Conservation (phyloP, 164 flowering plant genomes). For the Macadamia tetraphylla region DNA sequence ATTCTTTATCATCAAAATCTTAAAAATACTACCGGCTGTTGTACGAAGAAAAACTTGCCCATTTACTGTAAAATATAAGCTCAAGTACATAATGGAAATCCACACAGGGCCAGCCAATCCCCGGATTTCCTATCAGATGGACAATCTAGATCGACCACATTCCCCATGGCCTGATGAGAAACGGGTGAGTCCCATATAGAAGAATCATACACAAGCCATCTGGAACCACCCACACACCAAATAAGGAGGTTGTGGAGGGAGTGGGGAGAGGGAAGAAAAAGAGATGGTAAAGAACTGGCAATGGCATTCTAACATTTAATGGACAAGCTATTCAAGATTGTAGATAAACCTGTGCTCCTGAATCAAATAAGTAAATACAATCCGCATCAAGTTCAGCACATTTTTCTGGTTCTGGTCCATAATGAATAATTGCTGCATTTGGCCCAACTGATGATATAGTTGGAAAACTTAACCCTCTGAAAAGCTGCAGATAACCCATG, state of each 20-base stretch:
- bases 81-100: too few species aligned
- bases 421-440: slow-evolving; percentile 93
- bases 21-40: neutral
- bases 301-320: neutral
- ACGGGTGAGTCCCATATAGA: neutral
- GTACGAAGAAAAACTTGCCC: neutral
- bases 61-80: neutral
- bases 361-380: slow-evolving; percentile 78
- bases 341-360: slow-evolving; percentile 88
- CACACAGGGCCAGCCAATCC: neutral
- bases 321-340: slow-evolving; percentile 6
- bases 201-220: too few species aligned
- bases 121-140: neutral
- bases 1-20: neutral
- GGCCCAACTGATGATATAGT: slow-evolving; percentile 97
- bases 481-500: slow-evolving; percentile 51
- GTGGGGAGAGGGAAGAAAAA: too few species aligned
- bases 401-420: slow-evolving; percentile 58
- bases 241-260: too few species aligned
- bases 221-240: too few species aligned
- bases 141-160: neutral
- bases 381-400: slow-evolving; percentile 88
- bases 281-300: slow-evolving; percentile 1
- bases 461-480: slow-evolving; percentile 94
- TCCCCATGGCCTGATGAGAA: neutral